Conservation (phyloP, 176 grass and related monocot species). For the Phoenix roebelenii region DNA sequence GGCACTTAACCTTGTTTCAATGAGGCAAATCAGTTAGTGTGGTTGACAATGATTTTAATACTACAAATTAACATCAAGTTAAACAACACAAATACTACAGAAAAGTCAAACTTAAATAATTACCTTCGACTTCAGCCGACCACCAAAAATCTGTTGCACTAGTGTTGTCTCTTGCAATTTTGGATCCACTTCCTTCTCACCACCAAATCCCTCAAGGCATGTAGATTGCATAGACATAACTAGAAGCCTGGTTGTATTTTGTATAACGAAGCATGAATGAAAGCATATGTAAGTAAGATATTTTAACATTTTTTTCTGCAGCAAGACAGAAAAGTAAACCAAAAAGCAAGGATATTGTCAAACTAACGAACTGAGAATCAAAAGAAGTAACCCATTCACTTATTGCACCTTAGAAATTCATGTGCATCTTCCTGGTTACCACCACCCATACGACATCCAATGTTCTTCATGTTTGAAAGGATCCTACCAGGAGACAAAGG, state of each 20-base stretch:
- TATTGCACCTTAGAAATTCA: constrained; percentile 78
- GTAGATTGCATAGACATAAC: constrained; percentile 96
- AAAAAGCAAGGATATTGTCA: no score
- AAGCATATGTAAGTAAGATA: no score
- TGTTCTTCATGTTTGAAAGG: constrained; percentile 88
- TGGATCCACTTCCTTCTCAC: constrained; percentile 75
- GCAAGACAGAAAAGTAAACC: not conserved
- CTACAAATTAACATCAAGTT: no score
- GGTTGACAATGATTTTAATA: no score
- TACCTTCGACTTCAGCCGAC: constrained; percentile 96
- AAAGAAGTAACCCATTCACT: no score
- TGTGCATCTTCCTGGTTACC: constrained; percentile 99
- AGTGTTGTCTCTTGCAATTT: constrained; percentile 92
- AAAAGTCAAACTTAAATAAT: constrained; percentile 3
- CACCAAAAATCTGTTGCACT: constrained; percentile 97
- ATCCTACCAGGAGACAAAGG: constrained; percentile 81
- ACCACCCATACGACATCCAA: constrained; percentile 80
- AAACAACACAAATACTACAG: not conserved
- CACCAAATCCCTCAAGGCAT: constrained; percentile 78
- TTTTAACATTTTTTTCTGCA: no score
- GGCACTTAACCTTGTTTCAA: constrained; percentile 81
- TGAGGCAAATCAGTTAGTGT: constrained; percentile 31
- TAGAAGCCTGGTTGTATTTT: constrained; percentile 49
- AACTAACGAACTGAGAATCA: no score
- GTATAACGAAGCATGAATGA: not conserved